A percentile compares a stretch with the other conserved stretches of the same genome.
phyloP scores from a whole-genome alignment of 2,329 filamentous ascomycete genomes.

The Claviceps sp. region DNA sequence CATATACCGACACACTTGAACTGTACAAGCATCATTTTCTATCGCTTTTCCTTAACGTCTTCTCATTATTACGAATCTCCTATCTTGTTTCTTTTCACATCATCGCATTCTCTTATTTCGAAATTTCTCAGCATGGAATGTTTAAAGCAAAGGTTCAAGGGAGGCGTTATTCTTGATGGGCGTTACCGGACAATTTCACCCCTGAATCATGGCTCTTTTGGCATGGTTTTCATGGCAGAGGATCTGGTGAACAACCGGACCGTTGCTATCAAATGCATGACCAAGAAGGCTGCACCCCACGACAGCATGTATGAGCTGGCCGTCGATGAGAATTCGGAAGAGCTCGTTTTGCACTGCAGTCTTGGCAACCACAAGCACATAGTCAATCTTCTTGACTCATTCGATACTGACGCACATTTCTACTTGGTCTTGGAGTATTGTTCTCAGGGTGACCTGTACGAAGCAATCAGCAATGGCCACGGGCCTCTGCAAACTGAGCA shows the following conservation, averaged over 20 bases:
- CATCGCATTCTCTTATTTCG: not conserved
- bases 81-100: no score
- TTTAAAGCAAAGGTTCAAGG: slow-evolving; percentile 68
- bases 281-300: slow-evolving; percentile 58
- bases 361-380: slow-evolving; percentile 78
- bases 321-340: slow-evolving; percentile 71
- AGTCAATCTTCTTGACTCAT: slow-evolving; percentile 81
- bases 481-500: slow-evolving; percentile 92
- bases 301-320: slow-evolving; percentile 51
- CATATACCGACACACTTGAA: slow-evolving; percentile 8
- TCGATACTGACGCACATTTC: slow-evolving; percentile 80
- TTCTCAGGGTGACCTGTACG: slow-evolving; percentile 88
- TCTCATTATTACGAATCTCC: slow-evolving; percentile 8
- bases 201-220: slow-evolving; percentile 96
- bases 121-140: slow-evolving; percentile 51
- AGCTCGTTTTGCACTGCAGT: slow-evolving; percentile 64
- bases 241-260: slow-evolving; percentile 63
- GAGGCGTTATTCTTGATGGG: slow-evolving; percentile 70
- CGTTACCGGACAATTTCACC: slow-evolving; percentile 86
- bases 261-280: slow-evolving; percentile 93
- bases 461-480: slow-evolving; percentile 80
- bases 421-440: slow-evolving; percentile 95
- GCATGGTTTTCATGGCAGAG: slow-evolving; percentile 91
- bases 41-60: slow-evolving; percentile 4
- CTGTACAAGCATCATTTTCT: slow-evolving; percentile 18